Evolutionary conservation across 306 rosid genomes (phyloP), one percentile per base, ranked within the genome.

Genomic region (Rubus idaeus): DNA sequence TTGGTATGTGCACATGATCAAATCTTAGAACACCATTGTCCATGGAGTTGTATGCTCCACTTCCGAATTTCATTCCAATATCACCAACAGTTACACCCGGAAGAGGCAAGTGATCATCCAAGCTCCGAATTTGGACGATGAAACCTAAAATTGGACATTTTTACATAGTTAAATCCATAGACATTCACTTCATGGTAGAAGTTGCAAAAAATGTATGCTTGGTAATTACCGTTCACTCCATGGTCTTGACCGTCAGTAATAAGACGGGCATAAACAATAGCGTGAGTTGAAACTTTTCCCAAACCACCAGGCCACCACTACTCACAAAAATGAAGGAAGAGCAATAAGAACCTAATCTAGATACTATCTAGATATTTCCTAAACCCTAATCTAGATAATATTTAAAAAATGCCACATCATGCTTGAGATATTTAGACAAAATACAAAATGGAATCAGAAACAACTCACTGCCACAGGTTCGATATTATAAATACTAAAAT

Each of bases 241-340:
- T 89, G 81, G 67, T 95, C 96, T 79, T 77, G 81, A 41, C 96
- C 92, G 51, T 92, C 84, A 39, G 83, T 87, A 51, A 89, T 89
- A 81, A 95, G 92, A 87, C 92, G 97, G 13, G 99, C 97, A 87
- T 87, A 95, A 70, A 88, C 87, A 85, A 91, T 81, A 78, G 89
- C 97, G 74, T 95, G 97, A 0, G 97, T 95, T 8, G 99, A 88
- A 56, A 84, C 78, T 84, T 95, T 92, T 77, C 99, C 99, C 92
- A 95, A 81, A 58, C 99, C 99, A 80, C 97, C 99, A 79, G 99
- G 99, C 99, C 99, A 95, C 99, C 99, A 95, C 99, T 95, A 84
- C 70, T 45, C 78, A 78, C 52, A 84, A 85, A 69, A 77, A 71
- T 30, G 18, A 45, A 69, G 71, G 79, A 68, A 71, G 46, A 56